Conservation (phyloP, 805 yeast species). For the Kluyveromyces nonfermentans region DNA sequence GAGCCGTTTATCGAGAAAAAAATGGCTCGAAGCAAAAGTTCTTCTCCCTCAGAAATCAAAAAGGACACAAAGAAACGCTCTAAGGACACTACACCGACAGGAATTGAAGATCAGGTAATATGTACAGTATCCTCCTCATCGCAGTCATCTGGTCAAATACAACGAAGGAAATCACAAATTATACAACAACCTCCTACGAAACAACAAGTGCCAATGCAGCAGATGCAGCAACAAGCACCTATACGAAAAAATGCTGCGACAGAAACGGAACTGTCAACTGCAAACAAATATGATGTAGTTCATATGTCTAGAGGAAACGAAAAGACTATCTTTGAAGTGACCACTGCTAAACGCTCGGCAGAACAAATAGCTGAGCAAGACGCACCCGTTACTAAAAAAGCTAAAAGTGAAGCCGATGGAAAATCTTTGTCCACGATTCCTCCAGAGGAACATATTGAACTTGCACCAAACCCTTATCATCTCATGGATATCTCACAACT, state of each 20-base stretch:
- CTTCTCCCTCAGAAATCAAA: slow-evolving; percentile 6
- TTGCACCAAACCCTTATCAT: not conserved
- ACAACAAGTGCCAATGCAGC: not conserved
- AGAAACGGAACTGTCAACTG: not conserved
- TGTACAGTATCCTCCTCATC: slow-evolving; percentile 5
- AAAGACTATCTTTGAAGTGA: not conserved
- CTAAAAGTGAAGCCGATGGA: not conserved
- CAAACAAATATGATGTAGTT: no score
- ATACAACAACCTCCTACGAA: not conserved
- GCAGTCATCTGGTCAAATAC: not conserved
- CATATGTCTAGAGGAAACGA: not conserved
- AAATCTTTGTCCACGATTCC: not conserved
- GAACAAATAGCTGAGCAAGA: not conserved
- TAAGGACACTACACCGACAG: slow-evolving; percentile 2
- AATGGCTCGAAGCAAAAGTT: slow-evolving; percentile 5
- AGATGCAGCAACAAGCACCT: not conserved
- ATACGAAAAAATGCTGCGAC: not conserved
- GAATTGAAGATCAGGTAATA: slow-evolving; percentile 4
- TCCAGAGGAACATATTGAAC: not conserved
- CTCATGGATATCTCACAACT: slow-evolving; percentile 2
- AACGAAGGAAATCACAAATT: not conserved
- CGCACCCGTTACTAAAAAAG: not conserved
- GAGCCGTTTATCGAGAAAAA: slow-evolving; percentile 7
- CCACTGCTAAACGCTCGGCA: not conserved
- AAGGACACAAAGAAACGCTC: slow-evolving; percentile 2